These are phyloP conservation scores for Raphanus raphanistrum DNA, from an alignment of 345 rosid genomes.

Conservation along the genomic window DNA sequence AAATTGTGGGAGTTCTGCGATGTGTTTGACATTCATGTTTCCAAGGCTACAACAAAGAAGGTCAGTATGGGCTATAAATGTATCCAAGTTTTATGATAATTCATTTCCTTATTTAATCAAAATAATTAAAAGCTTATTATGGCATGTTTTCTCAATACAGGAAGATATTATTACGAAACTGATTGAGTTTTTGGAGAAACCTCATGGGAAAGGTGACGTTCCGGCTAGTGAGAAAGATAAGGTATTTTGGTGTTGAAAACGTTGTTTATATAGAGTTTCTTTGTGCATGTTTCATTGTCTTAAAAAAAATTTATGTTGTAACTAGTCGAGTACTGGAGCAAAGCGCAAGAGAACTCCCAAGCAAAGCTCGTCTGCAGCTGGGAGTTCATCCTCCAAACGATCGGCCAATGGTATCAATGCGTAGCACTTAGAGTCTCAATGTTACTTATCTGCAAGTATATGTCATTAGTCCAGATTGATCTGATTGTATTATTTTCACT, in stretches of 20 bases:
- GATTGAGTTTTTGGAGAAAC: constrained; percentile 80
- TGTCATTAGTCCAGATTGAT: constrained; percentile 14
- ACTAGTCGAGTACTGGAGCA: constrained; percentile 62
- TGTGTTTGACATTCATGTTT: constrained; percentile 65
- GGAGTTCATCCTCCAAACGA: constrained; percentile 37
- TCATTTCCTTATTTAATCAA: background rate
- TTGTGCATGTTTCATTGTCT: constrained; percentile 2
- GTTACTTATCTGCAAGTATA: constrained; percentile 3
- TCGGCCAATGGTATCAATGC: constrained; percentile 34
- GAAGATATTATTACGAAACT: constrained; percentile 70
- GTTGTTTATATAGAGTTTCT: background rate
- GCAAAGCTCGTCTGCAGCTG: constrained; percentile 44
- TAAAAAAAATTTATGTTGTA: background rate
- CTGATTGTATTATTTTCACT: background rate
- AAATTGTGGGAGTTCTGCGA: constrained; percentile 80
- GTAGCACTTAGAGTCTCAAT: background rate
- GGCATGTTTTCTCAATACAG: constrained; percentile 41
- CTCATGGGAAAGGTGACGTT: constrained; percentile 63
- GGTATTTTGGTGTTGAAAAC: constrained; percentile 36
- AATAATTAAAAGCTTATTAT: background rate
- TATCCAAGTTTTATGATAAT: background rate
- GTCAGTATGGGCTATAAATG: constrained; percentile 32
- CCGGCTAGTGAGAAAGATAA: constrained; percentile 73
- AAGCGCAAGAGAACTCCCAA: constrained; percentile 74
- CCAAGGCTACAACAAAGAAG: constrained; percentile 75